Evolutionary conservation across 2,329 filamentous ascomycete genomes (phyloP), one percentile per base, ranked within the genome.

Genomic region (Epichloe aotearoae): DNA sequence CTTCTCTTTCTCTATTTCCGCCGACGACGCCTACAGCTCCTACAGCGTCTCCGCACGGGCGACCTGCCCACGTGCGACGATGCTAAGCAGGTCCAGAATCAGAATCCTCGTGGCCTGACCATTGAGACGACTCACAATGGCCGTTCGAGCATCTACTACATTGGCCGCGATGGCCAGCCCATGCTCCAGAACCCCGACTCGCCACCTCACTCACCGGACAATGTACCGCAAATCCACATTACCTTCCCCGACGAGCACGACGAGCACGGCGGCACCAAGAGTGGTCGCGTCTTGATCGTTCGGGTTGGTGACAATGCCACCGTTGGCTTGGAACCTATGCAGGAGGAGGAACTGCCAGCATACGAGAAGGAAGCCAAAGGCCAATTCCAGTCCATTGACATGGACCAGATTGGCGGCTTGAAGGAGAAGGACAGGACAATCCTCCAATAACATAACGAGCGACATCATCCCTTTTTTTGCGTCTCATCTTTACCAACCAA

Each of bases 231-330:
- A 71, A 98, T 98, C 62, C 88, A 90, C 69, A 95, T 98, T 68
- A 97, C 93, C 37, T 97, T 98, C 74, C 93, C 93, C 15, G 88
- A 94, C 61, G 93, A 97, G 73, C 84, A 94, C 59, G 90, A 96
- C 63, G 86, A 88, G 58, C 73, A 80, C 50, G 91, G 91, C 59
- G 88, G 83, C 68, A 77, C 78, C 60, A 86, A 86, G 72, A 88
- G 84, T 57, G 91, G 91, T 36, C 83, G 90, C 34, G 89, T 97
- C 48, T 85, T 98, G 20, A 82, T 97, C 37, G 91, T 98, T 51
- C 81, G 88, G 49, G 88, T 97, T 48, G 89, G 90, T 55, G 93
- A 97, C 57, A 84, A 81, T 54, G 84, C 87, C 46, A 77, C 82
- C 38, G 83, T 97, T 56, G 93, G 91, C 47, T 77, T 97, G 55